These are phyloP conservation scores for Termitomyces sp. DNA, from an alignment of 768 basidiomycete species.

Conservation along the genomic window DNA sequence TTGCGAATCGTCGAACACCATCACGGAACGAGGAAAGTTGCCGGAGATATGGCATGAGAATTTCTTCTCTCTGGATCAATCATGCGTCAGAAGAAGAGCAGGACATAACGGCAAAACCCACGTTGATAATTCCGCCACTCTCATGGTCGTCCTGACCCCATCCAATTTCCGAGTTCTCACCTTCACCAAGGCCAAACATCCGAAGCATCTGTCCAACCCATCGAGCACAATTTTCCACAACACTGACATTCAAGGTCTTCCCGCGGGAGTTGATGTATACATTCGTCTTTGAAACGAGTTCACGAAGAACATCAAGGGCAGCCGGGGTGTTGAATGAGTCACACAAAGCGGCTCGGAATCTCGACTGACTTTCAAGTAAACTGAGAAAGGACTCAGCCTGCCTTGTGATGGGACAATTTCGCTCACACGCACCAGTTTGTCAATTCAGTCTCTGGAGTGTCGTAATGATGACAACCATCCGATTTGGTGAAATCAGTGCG, in stretches of 20 bases:
- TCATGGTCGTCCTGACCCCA: constrained; percentile 71
- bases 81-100: constrained; percentile 7
- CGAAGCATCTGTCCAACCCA: constrained; percentile 74
- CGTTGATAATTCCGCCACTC: constrained; percentile 44
- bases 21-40: constrained; percentile 89
- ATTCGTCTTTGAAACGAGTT: constrained; percentile 82
- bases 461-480: constrained; percentile 63
- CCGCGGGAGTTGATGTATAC: constrained; percentile 75
- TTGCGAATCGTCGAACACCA: constrained; percentile 77
- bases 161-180: constrained; percentile 63
- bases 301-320: constrained; percentile 70
- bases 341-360: constrained; percentile 83
- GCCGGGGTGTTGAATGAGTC: constrained; percentile 96
- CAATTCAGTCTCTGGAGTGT: constrained; percentile 64
- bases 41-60: constrained; percentile 85
- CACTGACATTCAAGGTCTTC: constrained; percentile 50
- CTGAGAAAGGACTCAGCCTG: constrained; percentile 32
- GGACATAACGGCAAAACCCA: constrained; percentile 26
- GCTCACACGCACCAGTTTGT: constrained; percentile 42
- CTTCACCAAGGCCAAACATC: constrained; percentile 77
- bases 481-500: constrained; percentile 40
- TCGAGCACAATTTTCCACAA: constrained; percentile 58
- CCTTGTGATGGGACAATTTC: background rate
- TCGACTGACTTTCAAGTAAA: constrained; percentile 64
- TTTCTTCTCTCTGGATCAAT: constrained; percentile 63